These are phyloP conservation scores for Alloteropsis angusta DNA, from an alignment of 202 grass and related monocot species.

Conservation along the genomic window DNA sequence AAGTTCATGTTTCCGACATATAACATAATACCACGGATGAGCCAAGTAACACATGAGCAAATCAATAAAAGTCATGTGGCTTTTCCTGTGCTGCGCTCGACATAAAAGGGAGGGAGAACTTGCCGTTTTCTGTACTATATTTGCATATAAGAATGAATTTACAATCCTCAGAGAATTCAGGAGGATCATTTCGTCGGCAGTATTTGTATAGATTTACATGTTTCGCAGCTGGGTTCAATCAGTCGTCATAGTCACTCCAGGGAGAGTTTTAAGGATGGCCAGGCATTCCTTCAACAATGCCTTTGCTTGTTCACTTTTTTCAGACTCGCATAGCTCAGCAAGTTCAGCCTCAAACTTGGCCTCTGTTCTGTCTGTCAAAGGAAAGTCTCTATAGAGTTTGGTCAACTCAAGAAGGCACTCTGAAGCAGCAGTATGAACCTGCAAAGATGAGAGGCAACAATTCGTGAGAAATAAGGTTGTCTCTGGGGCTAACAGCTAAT, in stretches of 20 bases:
- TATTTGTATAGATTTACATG: not conserved
- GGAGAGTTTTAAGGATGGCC: conserved; percentile 34
- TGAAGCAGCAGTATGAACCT: conserved; percentile 77
- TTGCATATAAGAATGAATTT: conserved; percentile 13
- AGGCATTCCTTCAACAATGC: conserved; percentile 57
- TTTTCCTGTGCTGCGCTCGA: not conserved
- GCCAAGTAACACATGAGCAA: not conserved
- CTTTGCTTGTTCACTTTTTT: conserved; percentile 90
- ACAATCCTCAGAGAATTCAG: not conserved
- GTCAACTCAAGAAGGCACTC: conserved; percentile 72
- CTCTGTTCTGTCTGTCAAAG: conserved; percentile 47
- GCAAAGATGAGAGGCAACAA: not conserved
- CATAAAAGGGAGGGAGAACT: too few species aligned
- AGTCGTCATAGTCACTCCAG: conserved; percentile 11
- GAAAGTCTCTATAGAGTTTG: conserved; percentile 66
- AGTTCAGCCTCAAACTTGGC: conserved; percentile 55
- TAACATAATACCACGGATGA: not conserved
- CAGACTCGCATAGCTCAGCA: conserved; percentile 42
- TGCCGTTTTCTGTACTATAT: not conserved
- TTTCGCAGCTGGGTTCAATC: conserved; percentile 3
- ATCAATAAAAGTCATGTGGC: not conserved
- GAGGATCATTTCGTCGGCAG: not conserved
- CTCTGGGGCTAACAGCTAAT: not conserved
- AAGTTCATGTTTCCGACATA: not conserved
- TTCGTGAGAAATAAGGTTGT: conserved; percentile 14